Evolutionary conservation across 495 filamentous ascomycete genomes (phyloP).

Genomic region (Thermochaetoides thermophila): DNA sequence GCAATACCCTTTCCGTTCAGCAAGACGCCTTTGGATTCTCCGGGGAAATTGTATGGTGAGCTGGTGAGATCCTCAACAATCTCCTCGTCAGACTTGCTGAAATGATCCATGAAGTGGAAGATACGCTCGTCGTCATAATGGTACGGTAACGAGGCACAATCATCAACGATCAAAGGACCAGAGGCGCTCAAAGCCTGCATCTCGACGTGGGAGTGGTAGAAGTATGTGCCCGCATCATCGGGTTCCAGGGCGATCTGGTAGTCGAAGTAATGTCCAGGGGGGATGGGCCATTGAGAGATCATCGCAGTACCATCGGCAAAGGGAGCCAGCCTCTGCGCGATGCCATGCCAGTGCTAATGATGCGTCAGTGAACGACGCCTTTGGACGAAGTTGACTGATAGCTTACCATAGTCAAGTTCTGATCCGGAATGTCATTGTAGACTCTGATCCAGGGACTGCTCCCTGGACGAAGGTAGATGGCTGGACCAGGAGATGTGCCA

Average conservation of each 20-base stretch:
- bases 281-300: slow-evolving; percentile 44
- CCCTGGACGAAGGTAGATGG: slow-evolving; percentile 31
- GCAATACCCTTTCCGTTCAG: slow-evolving; percentile 33
- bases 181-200: slow-evolving; percentile 39
- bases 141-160: slow-evolving; percentile 29
- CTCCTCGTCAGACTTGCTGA: slow-evolving; percentile 26
- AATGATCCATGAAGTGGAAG: slow-evolving; percentile 37
- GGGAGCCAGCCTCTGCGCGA: slow-evolving; percentile 37
- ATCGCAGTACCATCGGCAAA: slow-evolving; percentile 41
- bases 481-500: slow-evolving; percentile 38
- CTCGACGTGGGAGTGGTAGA: slow-evolving; percentile 45
- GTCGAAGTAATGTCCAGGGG: slow-evolving; percentile 44
- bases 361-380: slow-evolving; percentile 6
- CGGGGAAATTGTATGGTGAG: slow-evolving; percentile 27
- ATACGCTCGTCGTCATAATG: slow-evolving; percentile 42
- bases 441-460: slow-evolving; percentile 41
- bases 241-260: slow-evolving; percentile 38
- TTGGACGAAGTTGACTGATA: background rate
- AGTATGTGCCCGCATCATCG: slow-evolving; percentile 41
- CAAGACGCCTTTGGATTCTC: slow-evolving; percentile 34
- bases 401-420: slow-evolving; percentile 41
- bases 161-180: slow-evolving; percentile 41
- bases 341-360: slow-evolving; percentile 46
- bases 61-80: slow-evolving; percentile 27
- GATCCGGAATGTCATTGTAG: slow-evolving; percentile 40